Evolutionary conservation across 2,329 filamentous ascomycete species (phyloP), one percentile per base, ranked within the genome.

Genomic region (Beauveria rudraprayagi): DNA sequence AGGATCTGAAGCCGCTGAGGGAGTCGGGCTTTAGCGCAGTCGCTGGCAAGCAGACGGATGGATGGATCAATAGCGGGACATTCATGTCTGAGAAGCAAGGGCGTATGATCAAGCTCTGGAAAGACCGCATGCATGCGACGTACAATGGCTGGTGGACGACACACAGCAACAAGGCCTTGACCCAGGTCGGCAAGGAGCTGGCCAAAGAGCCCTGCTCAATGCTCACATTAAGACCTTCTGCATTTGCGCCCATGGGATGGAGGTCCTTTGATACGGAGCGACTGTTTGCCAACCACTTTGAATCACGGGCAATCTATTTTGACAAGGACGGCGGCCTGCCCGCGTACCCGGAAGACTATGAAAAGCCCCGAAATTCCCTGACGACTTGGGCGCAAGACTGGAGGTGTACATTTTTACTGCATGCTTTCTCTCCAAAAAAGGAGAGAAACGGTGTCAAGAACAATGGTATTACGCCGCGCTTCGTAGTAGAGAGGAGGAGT

Each of bases 151-250:
- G 55, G 5, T 72, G 68, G 68, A 67, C 63, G n/a, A 68, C 68
- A 1, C 69, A 71, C 53, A 67, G 67, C 62, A 69, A 71, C 62
- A 48, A 41, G 5, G 63, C 66, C 9, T 61, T 72, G 10, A 70
- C 68, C 5, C 28, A 43, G 9, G 34, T 70, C 11, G 65, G 75
- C 14, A 86, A 87, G 66, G 76, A 77, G 61, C 75, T 90, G 3
- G 62, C 62, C 7, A 24, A 54, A 4, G 65, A 66, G 43, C 61
- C 67, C 7, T 65, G 68, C 22, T 65, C 69, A 60, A 60, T 68
- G 58, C 65, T 70, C 37, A 66, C 67, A 40, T 52, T 70, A 62
- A 64, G 67, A 16, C 65, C 61, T 10, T 56, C 65, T 40, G 68
- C 68, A 14, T 67, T 69, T 52, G 66, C 65, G 22, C 69, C 67